A percentile compares a stretch with the other conserved stretches of the same genome.
phyloP scores from a whole-genome alignment of 495 filamentous ascomycete species.

The Ramalina peruviana region DNA sequence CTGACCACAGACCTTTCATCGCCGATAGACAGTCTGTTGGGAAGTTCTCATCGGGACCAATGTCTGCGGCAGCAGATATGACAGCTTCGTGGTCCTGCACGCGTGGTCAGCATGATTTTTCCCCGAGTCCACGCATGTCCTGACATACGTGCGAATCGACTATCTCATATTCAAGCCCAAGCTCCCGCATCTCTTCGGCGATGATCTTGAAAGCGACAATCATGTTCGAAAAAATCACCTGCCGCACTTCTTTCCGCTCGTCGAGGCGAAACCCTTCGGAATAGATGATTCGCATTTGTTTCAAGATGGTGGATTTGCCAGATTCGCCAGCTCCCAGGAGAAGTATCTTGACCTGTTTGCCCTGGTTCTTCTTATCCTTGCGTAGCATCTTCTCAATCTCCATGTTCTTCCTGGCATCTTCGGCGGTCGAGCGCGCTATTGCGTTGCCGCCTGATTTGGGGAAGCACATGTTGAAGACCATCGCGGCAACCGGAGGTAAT shows the following conservation, averaged over 20 bases:
- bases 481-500: neutral
- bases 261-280: constrained; percentile 80
- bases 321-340: constrained; percentile 90
- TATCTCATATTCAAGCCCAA: constrained; percentile 61
- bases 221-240: constrained; percentile 88
- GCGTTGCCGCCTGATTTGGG: constrained; percentile 15
- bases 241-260: constrained; percentile 84
- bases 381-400: constrained; percentile 68
- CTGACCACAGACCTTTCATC: constrained; percentile 73
- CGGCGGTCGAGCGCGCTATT: constrained; percentile 14
- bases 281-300: constrained; percentile 99
- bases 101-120: neutral
- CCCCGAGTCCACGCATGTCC: neutral
- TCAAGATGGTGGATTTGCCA: constrained; percentile 94
- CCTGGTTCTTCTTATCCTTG: constrained; percentile 66
- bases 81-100: constrained; percentile 12
- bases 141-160: constrained; percentile 64
- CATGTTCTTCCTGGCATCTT: constrained; percentile 26
- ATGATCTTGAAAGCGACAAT: constrained; percentile 80
- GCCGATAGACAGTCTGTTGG: constrained; percentile 57
- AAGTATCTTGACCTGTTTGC: constrained; percentile 70
- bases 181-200: constrained; percentile 84
- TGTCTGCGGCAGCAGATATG: constrained; percentile 37
- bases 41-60: constrained; percentile 60
- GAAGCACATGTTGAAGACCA: constrained; percentile 21